Evolutionary conservation across 2,329 filamentous ascomycete genomes (phyloP).

Genomic region (Clarireedia paspali): DNA sequence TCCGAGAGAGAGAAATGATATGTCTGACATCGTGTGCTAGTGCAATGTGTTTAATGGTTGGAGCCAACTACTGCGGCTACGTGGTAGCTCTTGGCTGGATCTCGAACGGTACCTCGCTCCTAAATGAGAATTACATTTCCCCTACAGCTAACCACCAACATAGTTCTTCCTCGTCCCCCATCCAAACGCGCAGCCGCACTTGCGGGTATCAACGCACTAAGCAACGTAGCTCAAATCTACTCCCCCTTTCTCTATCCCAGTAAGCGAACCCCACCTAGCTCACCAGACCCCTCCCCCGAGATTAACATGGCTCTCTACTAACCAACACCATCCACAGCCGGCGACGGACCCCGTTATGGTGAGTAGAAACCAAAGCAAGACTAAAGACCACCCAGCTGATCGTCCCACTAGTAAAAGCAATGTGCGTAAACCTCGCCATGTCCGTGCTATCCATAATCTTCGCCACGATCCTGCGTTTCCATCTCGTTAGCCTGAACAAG

Average conservation of each 20-base stretch:
- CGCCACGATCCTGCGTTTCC: slow-evolving; percentile 53
- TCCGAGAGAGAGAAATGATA: neutral
- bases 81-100: slow-evolving; percentile 63
- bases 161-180: slow-evolving; percentile 29
- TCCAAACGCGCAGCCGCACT: slow-evolving; percentile 18
- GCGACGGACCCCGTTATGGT: neutral
- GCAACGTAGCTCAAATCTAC: slow-evolving; percentile 60
- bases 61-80: neutral
- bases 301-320: neutral
- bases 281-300: neutral
- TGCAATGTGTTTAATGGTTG: slow-evolving; percentile 6
- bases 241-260: slow-evolving; percentile 44
- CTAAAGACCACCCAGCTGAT: neutral
- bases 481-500: slow-evolving; percentile 59
- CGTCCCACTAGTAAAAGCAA: slow-evolving; percentile 35
- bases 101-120: slow-evolving; percentile 38
- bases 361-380: too few relatives aligned
- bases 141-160: neutral
- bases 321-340: neutral
- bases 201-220: slow-evolving; percentile 15
- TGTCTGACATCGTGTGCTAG: neutral
- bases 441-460: slow-evolving; percentile 55
- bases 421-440: slow-evolving; percentile 61
- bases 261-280: neutral
- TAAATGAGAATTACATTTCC: neutral